phyloP scores from a whole-genome alignment of 1,139 yeast genomes.

The Geotrichum australiense region DNA sequence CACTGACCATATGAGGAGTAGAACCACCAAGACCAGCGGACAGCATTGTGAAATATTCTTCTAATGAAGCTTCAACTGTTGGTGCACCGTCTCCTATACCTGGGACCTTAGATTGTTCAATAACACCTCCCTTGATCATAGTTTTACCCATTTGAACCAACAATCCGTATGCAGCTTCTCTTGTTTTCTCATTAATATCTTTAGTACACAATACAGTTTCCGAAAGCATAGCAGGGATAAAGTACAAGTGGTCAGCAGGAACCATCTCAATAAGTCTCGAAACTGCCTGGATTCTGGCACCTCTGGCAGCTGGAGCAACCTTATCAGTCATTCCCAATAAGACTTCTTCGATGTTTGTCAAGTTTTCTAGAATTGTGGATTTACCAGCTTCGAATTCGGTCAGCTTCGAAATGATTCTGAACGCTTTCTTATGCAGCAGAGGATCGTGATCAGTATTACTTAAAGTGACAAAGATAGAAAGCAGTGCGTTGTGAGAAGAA shows the following conservation, averaged over 20 bases:
- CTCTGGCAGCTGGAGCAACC: constrained; percentile 69
- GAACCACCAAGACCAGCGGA: constrained; percentile 95
- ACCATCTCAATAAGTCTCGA: constrained; percentile 51
- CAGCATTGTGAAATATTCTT: constrained; percentile 85
- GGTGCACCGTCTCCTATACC: constrained; percentile 50
- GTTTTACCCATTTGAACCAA: constrained; percentile 75
- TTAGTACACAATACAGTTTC: constrained; percentile 91
- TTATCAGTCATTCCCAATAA: constrained; percentile 52
- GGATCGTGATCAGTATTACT: constrained; percentile 51
- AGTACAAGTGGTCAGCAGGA: constrained; percentile 57
- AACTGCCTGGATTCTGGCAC: constrained; percentile 70
- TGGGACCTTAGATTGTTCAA: constrained; percentile 60
- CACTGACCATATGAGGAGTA: constrained; percentile 92
- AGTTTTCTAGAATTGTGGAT: constrained; percentile 41
- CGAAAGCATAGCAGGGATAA: constrained; percentile 75
- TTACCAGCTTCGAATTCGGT: constrained; percentile 64
- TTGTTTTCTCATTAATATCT: constrained; percentile 85
- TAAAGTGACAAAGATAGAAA: constrained; percentile 69
- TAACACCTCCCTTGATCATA: constrained; percentile 65
- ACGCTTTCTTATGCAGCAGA: constrained; percentile 81
- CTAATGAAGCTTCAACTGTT: constrained; percentile 58
- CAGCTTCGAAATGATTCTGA: constrained; percentile 67
- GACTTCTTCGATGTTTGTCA: constrained; percentile 53
- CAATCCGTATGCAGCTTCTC: constrained; percentile 71
- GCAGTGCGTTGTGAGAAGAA: constrained; percentile 62